Base-by-base conservation (phyloP, 768 basidiomycete species). In the Serendipita indica region DNA sequence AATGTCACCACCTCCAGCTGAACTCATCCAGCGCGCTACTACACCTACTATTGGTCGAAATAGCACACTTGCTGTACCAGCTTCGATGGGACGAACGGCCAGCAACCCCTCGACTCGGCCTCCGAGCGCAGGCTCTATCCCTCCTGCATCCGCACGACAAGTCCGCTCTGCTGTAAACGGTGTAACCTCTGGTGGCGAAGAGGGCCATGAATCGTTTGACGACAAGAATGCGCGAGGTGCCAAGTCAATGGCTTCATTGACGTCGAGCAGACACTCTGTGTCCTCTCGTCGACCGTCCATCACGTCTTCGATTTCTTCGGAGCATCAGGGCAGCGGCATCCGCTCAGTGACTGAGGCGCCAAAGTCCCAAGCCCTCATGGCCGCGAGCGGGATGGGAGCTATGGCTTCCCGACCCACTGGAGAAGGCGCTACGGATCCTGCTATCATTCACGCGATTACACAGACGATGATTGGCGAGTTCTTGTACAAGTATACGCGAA, bases 391-490 rank as follows among this genome's bases (percentile, higher is more conserved):
- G 5, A 20, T 30, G 12, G 20, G 22, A 10, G 32, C 22, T n/a
- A 30, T 54, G 1, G 22, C 22, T 13, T 25, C 22, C 10, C 49
- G 49, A 1, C 3, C 35, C 35, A 25, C 54, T 12, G 66, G 65
- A 27, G 71, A 69, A 33, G 76, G 74, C 43, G 72, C 83, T 18
- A 96, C 94, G 27, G 94, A 99, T 67, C 93, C 92, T 2, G 72
- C 76, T 1, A 73, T 96, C 66, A 96, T 98, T 63, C 94, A 97
- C 68, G 86, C 93, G 1, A 97, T 98, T 64, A 99, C 96, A 14
- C 94, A 98, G 75, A 96, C 93, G 22, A 99, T 99, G 96, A 98
- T 98, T 64, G 94, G 96, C 54, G 94, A 98, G 75, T 97, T 92
- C 72, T 70, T 99, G 73, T 89, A 88, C 79, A 98, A 98, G 75